Base-by-base conservation (phyloP, 305 asterid species). In the Coffea humblotiana region DNA sequence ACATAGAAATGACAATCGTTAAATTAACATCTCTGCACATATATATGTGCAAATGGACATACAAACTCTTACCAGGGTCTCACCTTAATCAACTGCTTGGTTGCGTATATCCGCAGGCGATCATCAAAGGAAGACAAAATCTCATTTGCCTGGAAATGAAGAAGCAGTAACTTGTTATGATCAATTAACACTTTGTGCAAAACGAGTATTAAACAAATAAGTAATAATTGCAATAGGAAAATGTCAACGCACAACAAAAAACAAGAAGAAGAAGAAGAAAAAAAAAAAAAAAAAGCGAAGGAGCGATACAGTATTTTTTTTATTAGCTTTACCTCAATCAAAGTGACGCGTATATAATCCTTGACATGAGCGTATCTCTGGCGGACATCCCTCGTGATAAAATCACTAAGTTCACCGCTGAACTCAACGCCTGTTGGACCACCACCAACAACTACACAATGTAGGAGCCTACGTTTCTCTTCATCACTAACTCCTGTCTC, bases 391-490 rank as follows among this genome's bases (percentile, higher is more conserved):
- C 70, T 92, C 86, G 61, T 82, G 79, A 96, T 96, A 82, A 96
- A 96, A 86, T 96, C 99, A 69, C 99, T 94, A 52, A 96, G 95
- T 84, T 96, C 98, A 27, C 99, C 99, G 45, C 98, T 96, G 87
- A 96, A 96, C 83, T 96, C 99, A 37, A 96, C 99, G 79, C 99
- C 99, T 1, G 99, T 96, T 1, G 99, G 99, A 74, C 99, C 98
- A 51, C 98, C 97, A 83, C 99, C 98, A 83, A 96, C 98, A 45
- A 96, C 98, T 73, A 96, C 98, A 80, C 97, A 96, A 75, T 96
- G 98, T 80, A 96, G 87, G 56, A 96, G 97, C 87, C 97, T 84
- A 37, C 88, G 85, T 83, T 94, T 96, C 85, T 96, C 99, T 65
- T 96, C 97, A 77, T 96, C 97, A 0, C 88, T 84, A 67, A 94